A percentile compares a stretch with the other conserved stretches of the same genome.
phyloP scores from a whole-genome alignment of 2,329 filamentous ascomycete genomes.

The Xylaria sp. region DNA sequence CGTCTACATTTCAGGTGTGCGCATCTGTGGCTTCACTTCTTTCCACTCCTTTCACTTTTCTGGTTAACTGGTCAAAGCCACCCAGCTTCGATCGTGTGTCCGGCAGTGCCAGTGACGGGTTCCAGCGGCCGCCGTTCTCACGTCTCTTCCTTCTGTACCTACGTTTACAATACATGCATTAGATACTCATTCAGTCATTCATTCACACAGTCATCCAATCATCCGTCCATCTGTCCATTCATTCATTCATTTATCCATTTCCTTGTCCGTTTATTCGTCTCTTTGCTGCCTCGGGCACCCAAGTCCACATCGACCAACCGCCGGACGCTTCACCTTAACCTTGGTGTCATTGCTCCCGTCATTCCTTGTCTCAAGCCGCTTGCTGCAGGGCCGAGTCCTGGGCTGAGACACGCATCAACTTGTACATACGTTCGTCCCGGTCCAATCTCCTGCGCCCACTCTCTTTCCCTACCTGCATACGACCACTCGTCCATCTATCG shows the following conservation, averaged over 20 bases:
- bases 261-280: background rate
- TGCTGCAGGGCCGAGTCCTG: slow-evolving; percentile 23
- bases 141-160: slow-evolving; percentile 15
- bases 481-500: background rate
- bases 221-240: background rate
- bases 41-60: slow-evolving; percentile 21
- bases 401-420: slow-evolving; percentile 34
- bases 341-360: slow-evolving; percentile 11
- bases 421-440: slow-evolving; percentile 11
- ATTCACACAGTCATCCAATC: background rate
- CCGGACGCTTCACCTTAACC: slow-evolving; percentile 16
- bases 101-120: slow-evolving; percentile 14
- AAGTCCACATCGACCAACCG: background rate
- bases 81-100: slow-evolving; percentile 10
- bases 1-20: slow-evolving; percentile 16
- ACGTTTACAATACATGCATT: slow-evolving; percentile 6
- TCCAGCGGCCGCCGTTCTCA: background rate
- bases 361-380: slow-evolving; percentile 28
- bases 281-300: background rate
- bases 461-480: slow-evolving; percentile 1
- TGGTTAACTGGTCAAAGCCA: slow-evolving; percentile 7
- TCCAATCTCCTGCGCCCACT: slow-evolving; percentile 12
- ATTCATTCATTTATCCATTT: slow-evolving; percentile 21
- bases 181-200: background rate
- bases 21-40: slow-evolving; percentile 29